These are phyloP conservation scores for Russula olivacea DNA, from an alignment of 768 basidiomycete species.

Conservation along the genomic window DNA sequence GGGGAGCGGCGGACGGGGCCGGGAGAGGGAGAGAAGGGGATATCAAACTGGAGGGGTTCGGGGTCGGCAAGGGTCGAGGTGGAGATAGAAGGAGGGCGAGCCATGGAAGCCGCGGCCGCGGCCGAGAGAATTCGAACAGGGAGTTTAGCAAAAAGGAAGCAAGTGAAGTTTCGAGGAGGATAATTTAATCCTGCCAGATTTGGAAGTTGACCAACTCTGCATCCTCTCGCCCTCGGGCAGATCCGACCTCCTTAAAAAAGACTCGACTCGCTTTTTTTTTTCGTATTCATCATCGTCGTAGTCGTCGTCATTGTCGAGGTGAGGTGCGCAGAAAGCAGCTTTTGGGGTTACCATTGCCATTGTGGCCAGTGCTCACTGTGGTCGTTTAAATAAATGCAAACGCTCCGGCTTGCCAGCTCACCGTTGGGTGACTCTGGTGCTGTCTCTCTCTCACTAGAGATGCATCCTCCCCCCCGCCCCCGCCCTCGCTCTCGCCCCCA, in stretches of 20 bases:
- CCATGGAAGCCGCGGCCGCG: slow-evolving; percentile 8
- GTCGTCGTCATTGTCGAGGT: neutral
- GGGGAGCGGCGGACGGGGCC: slow-evolving; percentile 65
- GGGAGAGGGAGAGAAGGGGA: slow-evolving; percentile 22
- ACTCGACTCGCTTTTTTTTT: neutral
- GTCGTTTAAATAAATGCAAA: neutral
- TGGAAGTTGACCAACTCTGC: neutral
- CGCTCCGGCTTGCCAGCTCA: neutral
- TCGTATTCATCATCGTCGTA: neutral
- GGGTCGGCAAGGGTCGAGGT: slow-evolving; percentile 33
- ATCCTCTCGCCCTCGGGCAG: neutral
- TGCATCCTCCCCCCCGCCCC: slow-evolving; percentile 25
- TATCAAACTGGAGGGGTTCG: slow-evolving; percentile 7
- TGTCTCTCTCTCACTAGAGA: neutral
- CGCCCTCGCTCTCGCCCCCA: slow-evolving; percentile 17
- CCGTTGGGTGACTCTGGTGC: neutral
- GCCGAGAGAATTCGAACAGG: slow-evolving; percentile 18
- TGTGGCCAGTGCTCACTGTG: neutral
- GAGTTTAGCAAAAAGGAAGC: slow-evolving; percentile 50
- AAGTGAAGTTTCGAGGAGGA: slow-evolving; percentile 54
- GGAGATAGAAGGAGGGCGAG: slow-evolving; percentile 36
- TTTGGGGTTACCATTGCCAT: neutral
- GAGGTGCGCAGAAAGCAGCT: neutral
- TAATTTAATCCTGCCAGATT: slow-evolving; percentile 32
- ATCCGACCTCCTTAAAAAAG: slow-evolving; percentile 9